These are phyloP conservation scores for Calonectria naviculata DNA, from an alignment of 2,329 filamentous ascomycete species.

Conservation along the genomic window DNA sequence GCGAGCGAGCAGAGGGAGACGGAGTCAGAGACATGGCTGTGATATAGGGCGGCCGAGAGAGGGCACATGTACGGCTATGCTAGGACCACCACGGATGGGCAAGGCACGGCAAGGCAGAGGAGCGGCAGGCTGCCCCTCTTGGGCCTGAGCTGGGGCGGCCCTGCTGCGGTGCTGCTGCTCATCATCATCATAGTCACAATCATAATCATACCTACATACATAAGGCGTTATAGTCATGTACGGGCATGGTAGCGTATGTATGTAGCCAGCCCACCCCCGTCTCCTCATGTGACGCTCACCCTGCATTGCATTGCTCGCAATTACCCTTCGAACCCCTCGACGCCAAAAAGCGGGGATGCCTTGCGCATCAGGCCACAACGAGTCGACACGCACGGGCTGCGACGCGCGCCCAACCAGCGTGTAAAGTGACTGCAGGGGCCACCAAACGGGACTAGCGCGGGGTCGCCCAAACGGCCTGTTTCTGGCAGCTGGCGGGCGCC, in stretches of 20 bases:
- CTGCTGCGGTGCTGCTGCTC: neutral
- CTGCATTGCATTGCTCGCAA: conserved; percentile 3
- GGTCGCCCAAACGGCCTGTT: conserved; percentile 34
- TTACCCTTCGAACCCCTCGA: neutral
- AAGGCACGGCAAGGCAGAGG: neutral
- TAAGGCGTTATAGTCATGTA: neutral
- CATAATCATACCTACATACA: neutral
- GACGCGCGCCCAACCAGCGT: conserved; percentile 28
- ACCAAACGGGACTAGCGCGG: conserved; percentile 28
- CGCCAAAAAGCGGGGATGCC: conserved; percentile 35
- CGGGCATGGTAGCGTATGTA: neutral
- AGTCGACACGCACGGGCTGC: conserved; percentile 3
- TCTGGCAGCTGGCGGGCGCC: conserved; percentile 32
- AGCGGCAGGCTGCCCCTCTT: neutral
- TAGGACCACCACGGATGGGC: neutral
- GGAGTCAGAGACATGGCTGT: neutral
- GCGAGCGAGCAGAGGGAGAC: neutral
- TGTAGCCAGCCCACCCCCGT: neutral
- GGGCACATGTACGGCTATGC: neutral
- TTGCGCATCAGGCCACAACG: conserved; percentile 37
- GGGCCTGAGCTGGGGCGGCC: neutral
- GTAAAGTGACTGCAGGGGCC: conserved; percentile 33
- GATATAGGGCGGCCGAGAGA: neutral
- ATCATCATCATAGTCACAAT: neutral
- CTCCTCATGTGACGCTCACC: neutral